Base-by-base conservation (phyloP, 768 basidiomycete genomes). In the Pisolithus sp. region DNA sequence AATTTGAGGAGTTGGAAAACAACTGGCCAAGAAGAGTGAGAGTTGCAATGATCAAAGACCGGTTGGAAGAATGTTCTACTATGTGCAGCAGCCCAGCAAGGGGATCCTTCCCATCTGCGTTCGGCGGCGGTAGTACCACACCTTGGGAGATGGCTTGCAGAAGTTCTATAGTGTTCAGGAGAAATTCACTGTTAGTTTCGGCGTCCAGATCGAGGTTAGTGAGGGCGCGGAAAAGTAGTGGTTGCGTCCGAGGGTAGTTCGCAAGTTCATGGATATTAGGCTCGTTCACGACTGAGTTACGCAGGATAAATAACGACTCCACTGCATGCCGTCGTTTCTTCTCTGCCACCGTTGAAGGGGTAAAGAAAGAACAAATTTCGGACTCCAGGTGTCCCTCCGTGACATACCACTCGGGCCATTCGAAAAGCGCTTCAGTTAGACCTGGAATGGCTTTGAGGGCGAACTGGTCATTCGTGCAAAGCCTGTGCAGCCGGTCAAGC, bases 351-450 rank as follows among this genome's bases (percentile, higher is more conserved):
- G 75, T 74, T 0, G 78, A 65, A 17, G 76, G 62, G 24, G 85
- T 78, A 56, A 90, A 91, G 36, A 90, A 67, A 8, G 68, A 49
- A 30, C 71, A 57, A 34, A 63, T 61, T 23, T 78, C 75, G 43
- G 71, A 68, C 51, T 71, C 65, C 56, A 74, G 74, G 59, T 78
- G 72, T n/a, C 85, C 83, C 56, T 83, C 79, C 2, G 65, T 73
- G 46, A 82, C 74, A 65, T 88, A 94, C 84, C 83, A 87, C 62
- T 89, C 83, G 3, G 93, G 92, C 86, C 87, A 92, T 62, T 86
- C 87, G 54, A 92, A 86, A 20, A 97, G 73, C 5, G 85, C 86
- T 59, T 92, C 86, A 23, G 89, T 80, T 39, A 94, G 73, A 8
- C 91, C 91, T 0, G 89, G 86, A 47, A 89, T 82, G 31, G 74